Evolutionary conservation across 2,329 filamentous ascomycete species (phyloP), one percentile per base, ranked within the genome.

Genomic region (Zymoseptoria ardabiliae): DNA sequence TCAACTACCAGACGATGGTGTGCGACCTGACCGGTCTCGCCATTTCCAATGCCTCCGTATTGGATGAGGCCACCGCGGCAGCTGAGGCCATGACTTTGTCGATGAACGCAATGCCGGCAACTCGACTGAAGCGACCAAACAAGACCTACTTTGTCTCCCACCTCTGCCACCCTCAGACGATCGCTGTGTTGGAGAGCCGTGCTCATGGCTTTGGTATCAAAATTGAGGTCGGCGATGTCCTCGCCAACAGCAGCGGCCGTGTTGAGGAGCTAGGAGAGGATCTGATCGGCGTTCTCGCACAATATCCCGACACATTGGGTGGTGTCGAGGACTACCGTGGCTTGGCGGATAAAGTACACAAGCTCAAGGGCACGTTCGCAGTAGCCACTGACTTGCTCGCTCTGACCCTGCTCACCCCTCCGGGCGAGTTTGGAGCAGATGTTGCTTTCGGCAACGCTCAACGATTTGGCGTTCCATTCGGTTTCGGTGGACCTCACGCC

Each of bases 31-130:
- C 93, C 0, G 91, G 85, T 1, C 82, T 97, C 28, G 85, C 90
- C 21, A 91, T 97, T 64, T 85, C 93, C 62, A 97, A 97, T 78
- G 91, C 93, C 49, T 96, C 91, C 51, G 81, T 97, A 54, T 79
- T 97, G 50, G 93, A 97, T 68, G 93, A 97, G 77, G 87, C 89
- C 21, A 97, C 93, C 1, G 93, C 93, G 11, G 93, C 91, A 13
- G 90, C 92, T 25, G 93, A 97, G 78, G 93, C 93, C 64, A 94
- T 97, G 92, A 97, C 91, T 13, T 82, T 97, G 74, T 93, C 91
- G 0, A 77, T 96, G 75, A 91, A 90, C 70, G 83, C 85, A 21
- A 80, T 96, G 49, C 82, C 92, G 0, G 70, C 81, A 3, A 82
- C 87, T 2, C 85, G 89, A 66, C 85, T 88, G 63, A 94, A 89